These are phyloP conservation scores for Penicillium fuscoglaucum DNA, from an alignment of 2,329 filamentous ascomycete species.

Conservation along the genomic window DNA sequence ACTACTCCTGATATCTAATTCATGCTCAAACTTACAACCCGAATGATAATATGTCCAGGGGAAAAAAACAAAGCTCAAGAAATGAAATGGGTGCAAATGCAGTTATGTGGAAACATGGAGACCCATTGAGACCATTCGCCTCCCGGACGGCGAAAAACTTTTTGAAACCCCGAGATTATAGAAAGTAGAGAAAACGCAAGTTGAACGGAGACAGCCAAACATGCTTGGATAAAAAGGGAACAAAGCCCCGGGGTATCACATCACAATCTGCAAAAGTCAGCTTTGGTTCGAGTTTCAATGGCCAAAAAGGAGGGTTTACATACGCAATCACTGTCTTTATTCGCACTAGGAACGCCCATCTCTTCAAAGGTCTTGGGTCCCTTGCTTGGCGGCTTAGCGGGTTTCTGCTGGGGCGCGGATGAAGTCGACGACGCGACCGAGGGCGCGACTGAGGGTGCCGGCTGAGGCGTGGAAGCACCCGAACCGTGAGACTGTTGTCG, in stretches of 20 bases:
- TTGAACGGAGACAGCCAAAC: constrained; percentile 10
- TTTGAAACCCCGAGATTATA: constrained; percentile 18
- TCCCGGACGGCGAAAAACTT: constrained; percentile 14
- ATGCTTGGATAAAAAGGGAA: constrained; percentile 18
- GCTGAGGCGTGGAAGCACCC: constrained; percentile 45
- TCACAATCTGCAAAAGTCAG: constrained; percentile 39
- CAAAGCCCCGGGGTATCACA: constrained; percentile 40
- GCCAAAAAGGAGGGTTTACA: constrained; percentile 36
- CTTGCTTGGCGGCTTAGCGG: constrained; percentile 55
- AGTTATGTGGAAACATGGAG: constrained; percentile 17
- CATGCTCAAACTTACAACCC: constrained; percentile 4
- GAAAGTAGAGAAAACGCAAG: constrained; percentile 14
- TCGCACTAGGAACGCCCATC: constrained; percentile 88
- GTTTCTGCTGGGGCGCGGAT: constrained; percentile 41
- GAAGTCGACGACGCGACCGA: constrained; percentile 23
- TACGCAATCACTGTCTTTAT: constrained; percentile 90
- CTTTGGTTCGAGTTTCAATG: background rate
- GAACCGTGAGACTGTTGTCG: constrained; percentile 35
- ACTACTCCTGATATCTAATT: constrained; percentile 20
- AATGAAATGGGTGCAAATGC: constrained; percentile 25
- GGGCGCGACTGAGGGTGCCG: constrained; percentile 12
- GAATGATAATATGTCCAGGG: constrained; percentile 26
- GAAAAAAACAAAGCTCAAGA: constrained; percentile 4
- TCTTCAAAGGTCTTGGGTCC: constrained; percentile 96
- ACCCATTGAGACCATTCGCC: constrained; percentile 14